Base-by-base conservation (phyloP, 2,329 filamentous ascomycete genomes). In the Remersonia thermophila region DNA sequence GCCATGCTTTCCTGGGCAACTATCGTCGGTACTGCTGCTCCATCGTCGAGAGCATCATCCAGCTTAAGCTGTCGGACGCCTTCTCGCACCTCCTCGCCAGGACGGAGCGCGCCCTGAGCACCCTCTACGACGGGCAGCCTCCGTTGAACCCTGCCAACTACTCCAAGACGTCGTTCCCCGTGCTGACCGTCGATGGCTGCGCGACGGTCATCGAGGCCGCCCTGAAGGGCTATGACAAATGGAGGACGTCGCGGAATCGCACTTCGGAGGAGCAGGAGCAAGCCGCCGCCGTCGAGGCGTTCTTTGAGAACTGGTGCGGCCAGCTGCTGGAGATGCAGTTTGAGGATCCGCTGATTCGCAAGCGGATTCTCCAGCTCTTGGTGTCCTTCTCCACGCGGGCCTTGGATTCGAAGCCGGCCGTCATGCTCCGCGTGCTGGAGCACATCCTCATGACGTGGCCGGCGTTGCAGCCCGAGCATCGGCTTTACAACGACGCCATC, bases 1-100 rank as follows among this genome's bases (percentile, higher is more conserved):
- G 86, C 16, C 91, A 98, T 59, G 85, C 86, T 1, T 98, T 98
- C 55, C 69, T 96, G 9, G 86, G 89, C 3, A 96, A 98, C 53
- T 98, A 98, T 56, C 73, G 91, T 27, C 74, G 91, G 40, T 96
- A 94, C 52, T 91, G 86, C 55, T 77, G 79, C 3, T 80, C 83
- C 41, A 73, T 95, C 17, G 85, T 98, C 37, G 89, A 96, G 58
- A 72, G 72, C 12, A 84, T 96, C 44, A 85, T 93, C 15, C 73
- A 83, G 46, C 72, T 83, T 47, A 82, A 84, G 48, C 77, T 87
- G 3, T 73, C 82, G 34, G 87, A 95, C 42, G 89, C 89, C 1
- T 77, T 96, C 45, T 73, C 77, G 28, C 83, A 95, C 56, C 87
- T 96, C 35, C 70, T 98, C n/a, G 67, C 69, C 12, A 77, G 82